These are phyloP conservation scores for Tephrocybe sp. DNA, from an alignment of 768 basidiomycete genomes.

Conservation along the genomic window DNA sequence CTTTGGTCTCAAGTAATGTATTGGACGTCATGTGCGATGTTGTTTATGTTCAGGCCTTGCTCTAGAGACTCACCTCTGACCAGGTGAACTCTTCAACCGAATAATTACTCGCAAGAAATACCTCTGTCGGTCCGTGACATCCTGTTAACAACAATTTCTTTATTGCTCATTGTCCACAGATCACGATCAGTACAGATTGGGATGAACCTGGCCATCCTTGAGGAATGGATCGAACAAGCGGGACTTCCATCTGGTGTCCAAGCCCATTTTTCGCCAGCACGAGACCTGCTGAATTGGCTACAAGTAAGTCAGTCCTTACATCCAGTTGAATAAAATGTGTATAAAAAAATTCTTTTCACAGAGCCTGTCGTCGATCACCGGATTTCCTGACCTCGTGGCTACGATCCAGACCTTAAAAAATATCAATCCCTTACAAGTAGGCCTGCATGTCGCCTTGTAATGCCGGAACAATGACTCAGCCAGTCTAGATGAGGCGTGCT, in stretches of 20 bases:
- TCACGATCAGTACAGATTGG: constrained; percentile 88
- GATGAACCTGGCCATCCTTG: constrained; percentile 79
- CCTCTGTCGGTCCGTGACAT: constrained; percentile 69
- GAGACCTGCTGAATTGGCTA: constrained; percentile 83
- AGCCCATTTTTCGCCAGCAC: constrained; percentile 79
- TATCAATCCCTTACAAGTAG: constrained; percentile 89
- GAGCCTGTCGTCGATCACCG: constrained; percentile 82
- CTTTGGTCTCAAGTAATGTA: constrained; percentile 98
- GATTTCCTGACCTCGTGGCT: constrained; percentile 85
- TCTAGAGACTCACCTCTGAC: constrained; percentile 9
- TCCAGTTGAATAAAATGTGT: neutral
- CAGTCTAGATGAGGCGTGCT: constrained; percentile 78
- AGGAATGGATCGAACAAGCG: constrained; percentile 89
- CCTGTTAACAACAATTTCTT: neutral
- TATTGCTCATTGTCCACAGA: constrained; percentile 29
- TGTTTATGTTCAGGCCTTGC: neutral
- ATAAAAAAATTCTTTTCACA: constrained; percentile 26
- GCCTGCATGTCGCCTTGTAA: neutral
- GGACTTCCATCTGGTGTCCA: constrained; percentile 77
- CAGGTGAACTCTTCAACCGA: constrained; percentile 85
- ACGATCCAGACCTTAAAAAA: constrained; percentile 85
- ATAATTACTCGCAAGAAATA: constrained; percentile 91
- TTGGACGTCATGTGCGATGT: constrained; percentile 88
- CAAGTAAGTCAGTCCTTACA: constrained; percentile 48
- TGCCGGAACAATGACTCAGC: constrained; percentile 4